phyloP scores from a whole-genome alignment of 108 stramenopile species.

The Nitzschia palea region DNA sequence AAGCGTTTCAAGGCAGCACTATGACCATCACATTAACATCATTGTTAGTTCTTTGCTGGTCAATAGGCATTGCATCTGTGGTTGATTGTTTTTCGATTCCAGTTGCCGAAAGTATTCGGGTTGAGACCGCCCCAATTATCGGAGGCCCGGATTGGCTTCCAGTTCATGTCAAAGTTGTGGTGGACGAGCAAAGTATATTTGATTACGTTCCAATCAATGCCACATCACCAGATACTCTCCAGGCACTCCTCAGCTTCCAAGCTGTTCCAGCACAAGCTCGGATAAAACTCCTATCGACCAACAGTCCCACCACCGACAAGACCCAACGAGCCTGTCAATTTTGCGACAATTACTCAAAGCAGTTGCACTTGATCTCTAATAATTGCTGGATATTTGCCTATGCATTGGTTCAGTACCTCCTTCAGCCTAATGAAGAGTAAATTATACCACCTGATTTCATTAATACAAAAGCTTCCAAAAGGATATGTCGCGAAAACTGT shows the following conservation, averaged over 20 bases:
- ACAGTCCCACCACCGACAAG: not conserved
- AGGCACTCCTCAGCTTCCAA: constrained; percentile 21
- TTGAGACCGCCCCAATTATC: constrained; percentile 25
- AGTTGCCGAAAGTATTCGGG: not conserved
- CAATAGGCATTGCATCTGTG: too few species aligned
- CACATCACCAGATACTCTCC: constrained; percentile 13
- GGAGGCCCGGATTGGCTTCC: constrained; percentile 43
- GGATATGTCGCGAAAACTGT: too few species aligned
- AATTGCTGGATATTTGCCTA: constrained; percentile 46
- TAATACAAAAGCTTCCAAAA: too few species aligned
- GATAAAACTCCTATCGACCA: not conserved
- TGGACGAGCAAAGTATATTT: constrained; percentile 11
- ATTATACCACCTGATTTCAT: too few species aligned
- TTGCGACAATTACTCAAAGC: constrained; percentile 16
- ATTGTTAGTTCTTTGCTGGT: too few species aligned
- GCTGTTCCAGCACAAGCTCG: constrained; percentile 27
- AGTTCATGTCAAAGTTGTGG: constrained; percentile 31
- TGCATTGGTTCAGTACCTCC: constrained; percentile 11
- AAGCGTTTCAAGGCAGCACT: too few species aligned
- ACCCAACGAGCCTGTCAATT: constrained; percentile 18
- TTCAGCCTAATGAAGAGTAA: too few species aligned
- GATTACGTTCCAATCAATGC: constrained; percentile 38
- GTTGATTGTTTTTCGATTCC: not conserved
- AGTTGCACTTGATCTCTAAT: constrained; percentile 32
- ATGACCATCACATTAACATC: too few species aligned